Evolutionary conservation across 345 rosid genomes (phyloP).

Genomic region (Hibiscus syriacus): DNA sequence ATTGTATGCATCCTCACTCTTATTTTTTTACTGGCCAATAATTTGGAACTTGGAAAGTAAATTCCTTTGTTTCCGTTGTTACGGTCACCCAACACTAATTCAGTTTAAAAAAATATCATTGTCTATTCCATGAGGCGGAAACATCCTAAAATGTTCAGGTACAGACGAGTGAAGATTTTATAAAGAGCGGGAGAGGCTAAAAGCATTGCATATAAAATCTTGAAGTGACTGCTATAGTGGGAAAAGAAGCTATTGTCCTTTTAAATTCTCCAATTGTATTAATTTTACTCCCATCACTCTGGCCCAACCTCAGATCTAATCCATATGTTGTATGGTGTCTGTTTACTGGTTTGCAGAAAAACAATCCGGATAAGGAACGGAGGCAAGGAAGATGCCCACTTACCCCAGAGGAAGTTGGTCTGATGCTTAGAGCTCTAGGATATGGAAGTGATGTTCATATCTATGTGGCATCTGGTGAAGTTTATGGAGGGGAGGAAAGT

Average conservation of each 20-base stretch:
- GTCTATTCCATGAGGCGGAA: background rate
- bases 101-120: background rate
- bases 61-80: background rate
- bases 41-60: background rate
- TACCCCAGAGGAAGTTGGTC: slow-evolving; percentile 92
- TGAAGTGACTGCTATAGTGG: background rate
- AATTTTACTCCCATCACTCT: background rate
- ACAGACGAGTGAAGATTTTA: background rate
- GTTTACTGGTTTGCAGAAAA: slow-evolving; percentile 38
- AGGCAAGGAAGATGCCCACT: slow-evolving; percentile 97
- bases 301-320: background rate
- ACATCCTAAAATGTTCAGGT: background rate
- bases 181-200: background rate
- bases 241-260: background rate
- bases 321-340: background rate
- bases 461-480: slow-evolving; percentile 97
- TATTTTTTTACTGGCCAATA: background rate
- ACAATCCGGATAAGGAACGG: slow-evolving; percentile 82
- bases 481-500: slow-evolving; percentile 79
- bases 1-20: background rate
- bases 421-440: slow-evolving; percentile 92
- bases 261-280: background rate
- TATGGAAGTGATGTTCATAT: slow-evolving; percentile 87
- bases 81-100: background rate
- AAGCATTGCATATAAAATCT: background rate